Evolutionary conservation across 169 alveolate genomes (phyloP), one percentile per base, ranked within the genome.

Genomic region (Plasmodium yoelii): DNA sequence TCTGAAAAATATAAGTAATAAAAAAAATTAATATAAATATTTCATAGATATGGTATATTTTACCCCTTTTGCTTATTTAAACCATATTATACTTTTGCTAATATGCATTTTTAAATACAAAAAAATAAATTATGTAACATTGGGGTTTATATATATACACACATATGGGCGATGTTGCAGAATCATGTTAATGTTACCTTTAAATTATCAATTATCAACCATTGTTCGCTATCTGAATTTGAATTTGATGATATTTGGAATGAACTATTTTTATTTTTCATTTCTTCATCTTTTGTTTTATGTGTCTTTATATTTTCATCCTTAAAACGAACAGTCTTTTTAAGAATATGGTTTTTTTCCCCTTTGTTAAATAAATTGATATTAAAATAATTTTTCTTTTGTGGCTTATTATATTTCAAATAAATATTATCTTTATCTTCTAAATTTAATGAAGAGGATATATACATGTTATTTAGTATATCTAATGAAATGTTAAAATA

Each of bases 131-230:
- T 34, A 34, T 34, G 42, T 34, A 34, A 3, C 42, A 34, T 34
- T 34, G 42, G 42, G 42, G 7, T 1, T 34, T 34, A 34, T 34
- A 34, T 34, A 34, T 34, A 34, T 34, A 34, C 42, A 34, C 42
- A 34, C 42, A 34, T 34, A 34, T 34, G 7, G 7, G 39, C n/a
- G 26, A 1, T 22, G 7, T 34, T 34, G 4, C 5, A 34, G 7
- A 6, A 34, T 34, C 42, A 34, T 34, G 24, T 44, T 47, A n/a
- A 9, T 56, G 56, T 34, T 82, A 82, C 90, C 72, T 82, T 82
- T 47, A 82, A 82, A 82, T 69, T 82, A 63, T 82, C 90, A 56
- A 82, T 44, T 82, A 82, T 82, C 67, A 82, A 65, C 90, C 90
- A 82, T 15, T 82, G 86, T 18, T 82, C 90, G 39, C 84, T 55